Conservation (phyloP, 345 rosid genomes). For the Camelina hispida region DNA sequence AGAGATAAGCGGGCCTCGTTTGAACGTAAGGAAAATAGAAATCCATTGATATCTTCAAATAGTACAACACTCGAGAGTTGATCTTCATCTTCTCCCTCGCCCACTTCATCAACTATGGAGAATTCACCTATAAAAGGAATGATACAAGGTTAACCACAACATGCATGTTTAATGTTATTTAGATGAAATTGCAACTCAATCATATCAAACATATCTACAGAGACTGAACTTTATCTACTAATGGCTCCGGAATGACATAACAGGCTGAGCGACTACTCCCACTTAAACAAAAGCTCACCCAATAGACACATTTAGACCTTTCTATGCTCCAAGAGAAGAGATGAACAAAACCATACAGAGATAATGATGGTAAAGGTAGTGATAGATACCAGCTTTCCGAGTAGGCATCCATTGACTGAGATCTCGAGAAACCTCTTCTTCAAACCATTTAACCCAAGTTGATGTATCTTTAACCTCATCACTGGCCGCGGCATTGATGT, state of each 20-base stretch:
- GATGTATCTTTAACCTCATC: constrained; percentile 74
- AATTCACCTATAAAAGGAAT: constrained; percentile 46
- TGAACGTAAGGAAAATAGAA: constrained; percentile 75
- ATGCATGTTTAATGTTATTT: not conserved
- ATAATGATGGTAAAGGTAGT: constrained; percentile 32
- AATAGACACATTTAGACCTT: constrained; percentile 10
- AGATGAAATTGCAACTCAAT: constrained; percentile 9
- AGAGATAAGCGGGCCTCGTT: constrained; percentile 74
- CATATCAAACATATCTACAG: constrained; percentile 25
- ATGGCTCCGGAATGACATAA: constrained; percentile 4
- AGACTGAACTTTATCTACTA: constrained; percentile 12
- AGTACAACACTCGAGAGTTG: constrained; percentile 66
- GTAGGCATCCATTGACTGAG: constrained; percentile 87
- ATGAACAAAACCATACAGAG: not conserved
- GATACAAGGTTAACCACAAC: constrained; percentile 20
- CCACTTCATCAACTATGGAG: constrained; percentile 49
- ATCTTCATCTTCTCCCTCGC: constrained; percentile 66
- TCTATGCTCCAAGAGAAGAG: not conserved
- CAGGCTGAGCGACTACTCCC: constrained; percentile 4
- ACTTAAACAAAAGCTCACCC: constrained; percentile 7
- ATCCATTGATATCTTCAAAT: constrained; percentile 83
- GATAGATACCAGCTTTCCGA: constrained; percentile 60
- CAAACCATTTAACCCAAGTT: constrained; percentile 90
- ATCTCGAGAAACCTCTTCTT: constrained; percentile 82
- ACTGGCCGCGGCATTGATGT: constrained; percentile 61